phyloP scores from a whole-genome alignment of 306 rosid genomes.

The Glycyrrhiza uralensis region DNA sequence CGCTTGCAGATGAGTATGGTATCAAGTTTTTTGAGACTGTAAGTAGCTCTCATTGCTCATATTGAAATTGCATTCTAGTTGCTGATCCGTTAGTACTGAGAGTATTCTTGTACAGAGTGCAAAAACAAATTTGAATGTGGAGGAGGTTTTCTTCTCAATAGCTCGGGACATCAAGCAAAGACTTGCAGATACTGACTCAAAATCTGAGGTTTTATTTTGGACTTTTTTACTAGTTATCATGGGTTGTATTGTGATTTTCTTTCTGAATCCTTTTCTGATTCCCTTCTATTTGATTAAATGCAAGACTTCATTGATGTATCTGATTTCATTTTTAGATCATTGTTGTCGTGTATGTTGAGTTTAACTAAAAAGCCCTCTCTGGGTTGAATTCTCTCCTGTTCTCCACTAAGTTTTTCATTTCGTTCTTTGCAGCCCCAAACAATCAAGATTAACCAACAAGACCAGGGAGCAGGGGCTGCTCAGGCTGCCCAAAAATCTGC shows the following conservation, averaged over 20 bases:
- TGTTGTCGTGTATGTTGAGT: not conserved
- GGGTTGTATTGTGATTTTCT: not conserved
- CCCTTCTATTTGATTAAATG: not conserved
- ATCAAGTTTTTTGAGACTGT: slow-evolving; percentile 96
- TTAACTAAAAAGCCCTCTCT: not conserved
- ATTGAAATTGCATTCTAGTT: slow-evolving; percentile 1
- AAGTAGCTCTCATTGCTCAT: slow-evolving; percentile 35
- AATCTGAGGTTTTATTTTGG: slow-evolving; percentile 59
- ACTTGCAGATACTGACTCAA: slow-evolving; percentile 88
- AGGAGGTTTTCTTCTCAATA: slow-evolving; percentile 94
- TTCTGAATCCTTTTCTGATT: not conserved
- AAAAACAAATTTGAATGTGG: slow-evolving; percentile 91
- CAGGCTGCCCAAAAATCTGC: slow-evolving; percentile 75
- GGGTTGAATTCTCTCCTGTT: not conserved
- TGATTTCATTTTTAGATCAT: not conserved
- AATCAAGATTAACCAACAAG: slow-evolving; percentile 81
- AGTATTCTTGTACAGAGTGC: slow-evolving; percentile 68
- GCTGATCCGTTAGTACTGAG: slow-evolving; percentile 28
- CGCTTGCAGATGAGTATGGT: slow-evolving; percentile 93
- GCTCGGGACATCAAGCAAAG: slow-evolving; percentile 96
- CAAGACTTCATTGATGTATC: not conserved
- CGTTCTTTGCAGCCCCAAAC: slow-evolving; percentile 75
- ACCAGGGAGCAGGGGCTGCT: slow-evolving; percentile 64
- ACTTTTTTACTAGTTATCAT: slow-evolving; percentile 14
- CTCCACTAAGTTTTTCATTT: slow-evolving; percentile 5